Evolutionary conservation across 352 stramenopile genomes (phyloP).

Genomic region (Globisporangium okanoganense): DNA sequence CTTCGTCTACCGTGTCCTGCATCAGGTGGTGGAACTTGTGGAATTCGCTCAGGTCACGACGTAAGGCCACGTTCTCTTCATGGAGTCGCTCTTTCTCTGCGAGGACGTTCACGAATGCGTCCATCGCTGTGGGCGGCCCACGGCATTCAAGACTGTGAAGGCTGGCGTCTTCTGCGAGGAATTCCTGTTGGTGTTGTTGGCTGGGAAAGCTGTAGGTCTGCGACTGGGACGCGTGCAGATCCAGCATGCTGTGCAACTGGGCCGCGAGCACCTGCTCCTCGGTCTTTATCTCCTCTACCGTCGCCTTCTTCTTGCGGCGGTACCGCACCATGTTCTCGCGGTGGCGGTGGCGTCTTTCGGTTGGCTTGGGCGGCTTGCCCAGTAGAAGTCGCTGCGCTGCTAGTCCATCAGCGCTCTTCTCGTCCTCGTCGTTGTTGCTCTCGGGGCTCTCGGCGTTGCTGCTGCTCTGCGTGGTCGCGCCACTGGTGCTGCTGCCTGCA

Average conservation of each 20-base stretch:
- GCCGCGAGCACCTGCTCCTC: constrained; percentile 28
- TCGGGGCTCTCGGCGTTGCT: neutral
- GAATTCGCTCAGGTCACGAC: constrained; percentile 22
- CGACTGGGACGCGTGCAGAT: constrained; percentile 16
- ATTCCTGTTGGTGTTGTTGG: constrained; percentile 7
- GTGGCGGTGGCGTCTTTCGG: constrained; percentile 23
- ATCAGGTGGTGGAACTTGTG: constrained; percentile 18
- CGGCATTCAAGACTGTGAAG: neutral
- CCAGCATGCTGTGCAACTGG: constrained; percentile 24
- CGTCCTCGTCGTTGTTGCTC: neutral
- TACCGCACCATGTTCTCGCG: constrained; percentile 48
- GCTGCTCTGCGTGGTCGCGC: neutral
- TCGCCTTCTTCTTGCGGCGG: constrained; percentile 40
- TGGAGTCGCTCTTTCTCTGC: constrained; percentile 18
- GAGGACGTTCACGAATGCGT: constrained; percentile 4
- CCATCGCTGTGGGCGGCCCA: neutral
- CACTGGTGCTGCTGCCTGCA: neutral
- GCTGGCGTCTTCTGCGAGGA: neutral
- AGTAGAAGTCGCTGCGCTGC: neutral
- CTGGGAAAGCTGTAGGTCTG: neutral
- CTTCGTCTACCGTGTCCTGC: neutral
- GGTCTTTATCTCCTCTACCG: constrained; percentile 27
- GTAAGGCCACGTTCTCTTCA: constrained; percentile 33
- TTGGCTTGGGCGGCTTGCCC: neutral
- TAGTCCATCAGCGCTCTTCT: neutral